These are phyloP conservation scores for Colletotrichum chrysophilum DNA, from an alignment of 2,329 filamentous ascomycete genomes.

Conservation along the genomic window DNA sequence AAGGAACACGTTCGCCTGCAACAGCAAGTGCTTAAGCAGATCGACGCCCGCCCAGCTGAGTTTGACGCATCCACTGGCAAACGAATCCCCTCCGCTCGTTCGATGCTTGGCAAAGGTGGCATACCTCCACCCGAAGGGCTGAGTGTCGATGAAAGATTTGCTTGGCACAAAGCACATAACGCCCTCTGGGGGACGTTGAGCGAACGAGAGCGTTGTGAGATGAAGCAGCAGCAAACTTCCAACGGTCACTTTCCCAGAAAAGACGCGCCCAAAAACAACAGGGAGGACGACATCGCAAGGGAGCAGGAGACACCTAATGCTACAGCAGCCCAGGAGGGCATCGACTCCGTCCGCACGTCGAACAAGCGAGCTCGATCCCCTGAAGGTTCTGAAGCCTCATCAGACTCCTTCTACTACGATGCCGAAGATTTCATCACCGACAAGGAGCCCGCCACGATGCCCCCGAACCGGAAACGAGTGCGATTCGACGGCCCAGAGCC, in stretches of 20 bases:
- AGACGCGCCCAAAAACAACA: not conserved
- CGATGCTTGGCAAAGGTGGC: not conserved
- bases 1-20: not conserved
- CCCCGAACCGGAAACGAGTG: not conserved
- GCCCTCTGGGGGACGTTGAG: not conserved
- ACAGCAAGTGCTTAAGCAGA: not conserved
- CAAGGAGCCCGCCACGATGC: not conserved
- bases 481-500: not conserved
- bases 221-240: not conserved
- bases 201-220: not conserved
- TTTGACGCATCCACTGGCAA: not conserved
- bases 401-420: not conserved
- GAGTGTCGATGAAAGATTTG: not conserved
- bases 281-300: not conserved
- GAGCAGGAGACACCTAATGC: fast-evolving
- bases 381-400: not conserved
- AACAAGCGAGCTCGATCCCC: not conserved
- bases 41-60: fast-evolving
- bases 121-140: not conserved
- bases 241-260: not conserved
- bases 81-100: not conserved
- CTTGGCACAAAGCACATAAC: not conserved
- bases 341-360: not conserved
- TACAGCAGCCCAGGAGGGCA: fast-evolving
- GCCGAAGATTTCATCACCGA: not conserved